A percentile compares a stretch with the other conserved stretches of the same genome.
phyloP scores from a whole-genome alignment of 1,139 yeast genomes.

The Geotrichum citri-aurantii region DNA sequence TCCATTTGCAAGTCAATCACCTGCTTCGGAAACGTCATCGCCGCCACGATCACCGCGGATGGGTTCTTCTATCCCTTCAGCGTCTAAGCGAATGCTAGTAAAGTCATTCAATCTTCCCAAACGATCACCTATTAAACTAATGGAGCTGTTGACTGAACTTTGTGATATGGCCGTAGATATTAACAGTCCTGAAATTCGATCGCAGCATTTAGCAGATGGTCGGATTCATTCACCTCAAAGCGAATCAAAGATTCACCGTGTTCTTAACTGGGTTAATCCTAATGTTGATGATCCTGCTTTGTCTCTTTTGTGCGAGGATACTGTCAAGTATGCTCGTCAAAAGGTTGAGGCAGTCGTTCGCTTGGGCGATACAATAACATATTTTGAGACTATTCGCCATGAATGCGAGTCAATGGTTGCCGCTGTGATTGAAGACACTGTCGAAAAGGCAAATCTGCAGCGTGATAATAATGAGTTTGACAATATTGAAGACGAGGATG shows the following conservation, averaged over 20 bases:
- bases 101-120: slow-evolving; percentile 26
- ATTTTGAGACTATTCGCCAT: slow-evolving; percentile 70
- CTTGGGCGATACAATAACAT: slow-evolving; percentile 68
- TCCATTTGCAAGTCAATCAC: slow-evolving; percentile 33
- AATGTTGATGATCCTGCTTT: slow-evolving; percentile 59
- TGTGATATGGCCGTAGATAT: slow-evolving; percentile 73
- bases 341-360: slow-evolving; percentile 74
- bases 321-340: slow-evolving; percentile 53
- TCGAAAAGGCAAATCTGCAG: slow-evolving; percentile 46
- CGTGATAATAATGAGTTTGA: slow-evolving; percentile 22
- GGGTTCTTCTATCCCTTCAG: slow-evolving; percentile 4
- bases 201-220: slow-evolving; percentile 14
- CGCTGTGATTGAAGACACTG: slow-evolving; percentile 58
- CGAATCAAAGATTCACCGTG: slow-evolving; percentile 54
- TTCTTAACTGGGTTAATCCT: slow-evolving; percentile 51
- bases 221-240: slow-evolving; percentile 58
- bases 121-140: slow-evolving; percentile 60
- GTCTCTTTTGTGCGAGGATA: slow-evolving; percentile 58
- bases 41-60: slow-evolving; percentile 24
- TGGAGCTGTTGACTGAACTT: slow-evolving; percentile 57
- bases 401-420: slow-evolving; percentile 77
- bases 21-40: slow-evolving; percentile 20
- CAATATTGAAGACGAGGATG: slow-evolving; percentile 14
- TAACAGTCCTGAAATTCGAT: slow-evolving; percentile 46
- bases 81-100: slow-evolving; percentile 16